Percentiles rank a stretch among this genome's conserved stretches.
Conservation (phyloP, 2,329 filamentous ascomycete genomes). For the Colletotrichum gigasporum region DNA sequence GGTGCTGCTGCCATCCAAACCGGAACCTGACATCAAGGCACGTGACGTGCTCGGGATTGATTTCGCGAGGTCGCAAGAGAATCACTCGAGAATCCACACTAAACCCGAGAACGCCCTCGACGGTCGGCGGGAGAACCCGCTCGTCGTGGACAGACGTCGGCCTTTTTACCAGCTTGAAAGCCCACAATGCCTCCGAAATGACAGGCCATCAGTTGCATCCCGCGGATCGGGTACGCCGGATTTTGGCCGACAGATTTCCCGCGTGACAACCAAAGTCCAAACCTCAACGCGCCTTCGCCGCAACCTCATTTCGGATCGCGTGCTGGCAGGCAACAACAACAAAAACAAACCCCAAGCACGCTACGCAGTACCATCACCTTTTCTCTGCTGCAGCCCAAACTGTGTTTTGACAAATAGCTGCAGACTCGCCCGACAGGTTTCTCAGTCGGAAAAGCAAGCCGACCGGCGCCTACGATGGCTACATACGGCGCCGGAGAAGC, state of each 20-base stretch:
- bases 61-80: conserved; percentile 10
- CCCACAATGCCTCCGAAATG: conserved; percentile 32
- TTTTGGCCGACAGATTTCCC: conserved; percentile 23
- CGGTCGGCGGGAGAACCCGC: conserved; percentile 6
- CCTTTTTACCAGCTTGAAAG: conserved; percentile 22
- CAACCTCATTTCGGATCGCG: no score
- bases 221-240: conserved; percentile 15
- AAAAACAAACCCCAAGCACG: no score
- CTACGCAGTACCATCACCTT: no score
- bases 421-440: no score
- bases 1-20: neutral
- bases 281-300: no score
- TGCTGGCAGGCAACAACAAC: no score
- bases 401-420: no score
- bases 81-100: conserved; percentile 7
- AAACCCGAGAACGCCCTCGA: neutral
- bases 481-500: conserved; percentile 8
- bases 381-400: no score
- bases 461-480: no score
- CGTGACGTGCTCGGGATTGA: neutral
- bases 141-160: conserved; percentile 28
- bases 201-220: conserved; percentile 20
- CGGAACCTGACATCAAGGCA: neutral
- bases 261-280: neutral
- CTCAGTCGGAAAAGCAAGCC: no score